Percentiles rank a stretch among this genome's conserved stretches.
These are phyloP conservation scores for Phyllosticta capitalensis DNA, from an alignment of 2,329 filamentous ascomycete species.

Conservation along the genomic window DNA sequence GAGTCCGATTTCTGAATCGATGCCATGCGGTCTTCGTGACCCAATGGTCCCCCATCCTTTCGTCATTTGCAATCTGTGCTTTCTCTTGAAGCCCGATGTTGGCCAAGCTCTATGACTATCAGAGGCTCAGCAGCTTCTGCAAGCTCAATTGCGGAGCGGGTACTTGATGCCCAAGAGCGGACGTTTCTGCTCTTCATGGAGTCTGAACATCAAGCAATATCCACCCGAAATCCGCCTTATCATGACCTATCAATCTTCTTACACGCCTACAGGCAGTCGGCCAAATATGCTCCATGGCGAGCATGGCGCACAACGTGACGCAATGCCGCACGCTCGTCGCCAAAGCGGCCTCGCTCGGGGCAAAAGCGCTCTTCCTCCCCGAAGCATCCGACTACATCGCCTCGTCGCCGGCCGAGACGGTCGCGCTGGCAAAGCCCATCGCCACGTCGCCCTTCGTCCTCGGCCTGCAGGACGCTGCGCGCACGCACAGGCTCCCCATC, in stretches of 20 bases:
- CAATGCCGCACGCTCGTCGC: conserved; percentile 65
- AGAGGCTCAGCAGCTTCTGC: no score
- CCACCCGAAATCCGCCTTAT: background rate
- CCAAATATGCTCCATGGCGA: conserved; percentile 78
- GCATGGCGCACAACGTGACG: conserved; percentile 66
- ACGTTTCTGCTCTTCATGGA: no score
- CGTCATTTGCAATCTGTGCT: background rate
- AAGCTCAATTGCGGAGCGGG: no score
- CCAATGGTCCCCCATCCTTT: background rate
- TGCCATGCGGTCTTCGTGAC: background rate
- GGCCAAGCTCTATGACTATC: no score
- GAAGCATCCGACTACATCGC: conserved; percentile 89
- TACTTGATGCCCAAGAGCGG: no score
- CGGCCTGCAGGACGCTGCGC: conserved; percentile 62
- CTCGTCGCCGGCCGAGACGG: conserved; percentile 54
- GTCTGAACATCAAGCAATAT: no score
- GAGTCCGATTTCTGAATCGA: background rate
- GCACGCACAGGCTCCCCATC: conserved; percentile 55
- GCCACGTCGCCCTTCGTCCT: conserved; percentile 61
- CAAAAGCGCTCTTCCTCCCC: conserved; percentile 81
- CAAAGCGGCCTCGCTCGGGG: conserved; percentile 65
- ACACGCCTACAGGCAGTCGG: conserved; percentile 58
- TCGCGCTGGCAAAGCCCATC: conserved; percentile 60
- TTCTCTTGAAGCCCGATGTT: background rate
- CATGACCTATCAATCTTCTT: background rate